Evolutionary conservation across 108 stramenopile genomes (phyloP), one percentile per base, ranked within the genome.

Genomic region (Phaeodactylum tricornutum): DNA sequence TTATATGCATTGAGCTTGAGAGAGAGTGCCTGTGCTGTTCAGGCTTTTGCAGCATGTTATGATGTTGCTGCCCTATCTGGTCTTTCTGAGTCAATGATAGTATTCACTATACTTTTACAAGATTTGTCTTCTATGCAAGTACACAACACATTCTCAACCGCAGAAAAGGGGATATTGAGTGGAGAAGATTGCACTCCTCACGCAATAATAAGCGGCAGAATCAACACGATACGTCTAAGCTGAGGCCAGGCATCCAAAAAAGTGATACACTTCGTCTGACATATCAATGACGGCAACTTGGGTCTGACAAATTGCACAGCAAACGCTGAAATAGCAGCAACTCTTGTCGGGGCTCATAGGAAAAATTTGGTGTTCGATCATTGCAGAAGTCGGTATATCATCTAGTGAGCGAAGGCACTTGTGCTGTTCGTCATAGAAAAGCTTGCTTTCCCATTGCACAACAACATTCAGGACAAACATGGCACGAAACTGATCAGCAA

Each of bases 381-480:
- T 34, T 34, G 33, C 12, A 34, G 33, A 11, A 11, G 33, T 34
- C 12, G 33, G 8, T 34, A 12, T 34, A 34, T 11, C 11, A 34
- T 8, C 33, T 12, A 34, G 33, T 34, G 33, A 8, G 8, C 12
- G 33, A 8, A 34, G 33, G 2, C 39, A 57, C 31, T 79, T 62
- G 22, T 57, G 38, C 26, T 35, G 36, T 26, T 71, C 68, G 50
- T 79, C 77, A 50, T 79, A 83, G 37, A 66, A 34, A 49, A 78
- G 48, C 30, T 43, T 38, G n/a, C 57, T 53, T 23, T 81, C 47
- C 87, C 83, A 84, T 55, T 68, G 63, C 0, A 90, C 84, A 29
- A 68, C 62, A 50, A 92, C 75, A 38, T 84, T 81, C 85, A 92
- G 84, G 19, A 91, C 89, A 77, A 91, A 91, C 84, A 91, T 91